Base-by-base conservation (phyloP, 177 flowering plant genomes). In the Vitis hybrid region DNA sequence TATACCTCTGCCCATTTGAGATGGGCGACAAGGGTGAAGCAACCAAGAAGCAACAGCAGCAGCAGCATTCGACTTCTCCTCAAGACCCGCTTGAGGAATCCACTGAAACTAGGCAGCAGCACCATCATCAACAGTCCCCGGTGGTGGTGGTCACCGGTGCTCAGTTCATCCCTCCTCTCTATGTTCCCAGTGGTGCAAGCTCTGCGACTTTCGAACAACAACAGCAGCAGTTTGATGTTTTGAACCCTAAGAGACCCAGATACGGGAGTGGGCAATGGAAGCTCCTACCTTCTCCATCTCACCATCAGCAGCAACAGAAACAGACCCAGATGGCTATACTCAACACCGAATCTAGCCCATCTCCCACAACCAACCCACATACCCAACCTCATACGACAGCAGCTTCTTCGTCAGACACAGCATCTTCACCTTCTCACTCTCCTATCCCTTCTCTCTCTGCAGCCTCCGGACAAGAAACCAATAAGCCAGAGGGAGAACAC, bases 381-480 rank as follows among this genome's bases (percentile, higher is more conserved):
- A 18, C 68, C 10, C 74, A 55, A 65, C 57, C 69, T 8, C 74
- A 64, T 2, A 33, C 75, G 18, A 3, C 77, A 3, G 76, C 84
- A 0, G 81, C 79, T 44, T 84, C 89, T 1, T 89, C 94, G 1
- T 83, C 95, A 1, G 86, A 87, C 67, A 82, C 92, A 9, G 71
- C 92, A 0, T 82, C 90, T 1, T 82, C 89, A 18, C 88, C 89
- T 11, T 77, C 86, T 5, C 82, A 69, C 55, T 83, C 88, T 12
- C 89, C 90, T 11, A 59, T 62, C 15, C 90, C 87, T 1, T 81
- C 82, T 31, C 66, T 59, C 13, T 75, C 83, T 2, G 77, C 81
- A 8, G 71, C 66, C n/a, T 70, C 80, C 3, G 78, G 79, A 44
- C 74, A 79, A 47, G 76, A 77, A 6, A 69, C 78, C 15, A 76